phyloP scores from a whole-genome alignment of 257 asterid species.

The Linaria vulgaris region DNA sequence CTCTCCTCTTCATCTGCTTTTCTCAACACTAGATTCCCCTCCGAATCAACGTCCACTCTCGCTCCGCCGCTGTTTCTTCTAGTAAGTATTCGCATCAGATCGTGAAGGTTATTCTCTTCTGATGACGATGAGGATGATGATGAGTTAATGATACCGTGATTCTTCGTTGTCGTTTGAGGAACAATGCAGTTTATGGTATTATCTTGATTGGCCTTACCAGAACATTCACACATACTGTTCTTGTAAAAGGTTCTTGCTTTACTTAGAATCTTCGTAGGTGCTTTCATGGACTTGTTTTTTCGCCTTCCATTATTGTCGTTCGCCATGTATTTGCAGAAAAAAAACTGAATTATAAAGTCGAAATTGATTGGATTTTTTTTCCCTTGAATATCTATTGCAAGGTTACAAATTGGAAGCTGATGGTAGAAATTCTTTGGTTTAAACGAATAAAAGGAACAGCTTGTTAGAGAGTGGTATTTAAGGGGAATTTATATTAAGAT shows the following conservation, averaged over 20 bases:
- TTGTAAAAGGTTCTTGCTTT: conserved; percentile 29
- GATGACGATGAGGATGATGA: not conserved
- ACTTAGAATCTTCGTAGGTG: conserved; percentile 9
- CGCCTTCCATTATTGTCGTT: conserved; percentile 1
- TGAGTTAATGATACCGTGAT: not conserved
- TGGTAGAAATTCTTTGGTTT: not conserved
- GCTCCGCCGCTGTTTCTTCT: conserved; percentile 31
- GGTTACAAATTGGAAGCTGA: no score
- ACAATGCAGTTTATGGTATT: conserved; percentile 27
- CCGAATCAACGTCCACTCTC: conserved; percentile 36
- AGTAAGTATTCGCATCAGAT: conserved; percentile 29
- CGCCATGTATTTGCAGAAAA: conserved; percentile 7
- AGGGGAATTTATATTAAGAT: not conserved
- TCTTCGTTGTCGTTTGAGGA: conserved; percentile 17
- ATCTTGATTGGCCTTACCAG: conserved; percentile 3
- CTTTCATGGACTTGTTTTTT: conserved; percentile 9
- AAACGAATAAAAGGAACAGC: not conserved
- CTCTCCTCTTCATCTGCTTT: conserved; percentile 28
- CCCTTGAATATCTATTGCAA: no score
- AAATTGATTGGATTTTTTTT: no score
- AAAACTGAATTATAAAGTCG: no score
- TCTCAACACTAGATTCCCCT: conserved; percentile 42
- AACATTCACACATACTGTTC: conserved; percentile 28
- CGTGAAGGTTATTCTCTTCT: conserved; percentile 28
- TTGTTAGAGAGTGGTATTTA: no score